These are phyloP conservation scores for Ganoderma sp. DNA, from an alignment of 1,284 basidiomycete species.

Conservation along the genomic window DNA sequence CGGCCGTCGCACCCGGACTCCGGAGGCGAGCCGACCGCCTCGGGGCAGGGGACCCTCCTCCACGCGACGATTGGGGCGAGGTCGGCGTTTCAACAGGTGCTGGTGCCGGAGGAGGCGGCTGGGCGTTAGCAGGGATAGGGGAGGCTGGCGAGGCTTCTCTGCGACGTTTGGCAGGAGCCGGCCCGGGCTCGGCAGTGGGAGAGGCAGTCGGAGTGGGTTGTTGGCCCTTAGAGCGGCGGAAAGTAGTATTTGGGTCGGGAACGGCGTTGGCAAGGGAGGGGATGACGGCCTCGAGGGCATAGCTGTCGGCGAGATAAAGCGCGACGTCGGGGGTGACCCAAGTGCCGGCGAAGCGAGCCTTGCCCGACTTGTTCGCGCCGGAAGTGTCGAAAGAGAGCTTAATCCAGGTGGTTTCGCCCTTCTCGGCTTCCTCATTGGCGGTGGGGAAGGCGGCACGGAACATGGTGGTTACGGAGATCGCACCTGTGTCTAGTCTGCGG, in stretches of 20 bases:
- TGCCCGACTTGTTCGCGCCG: constrained; percentile 83
- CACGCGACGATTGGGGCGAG: constrained; percentile 37
- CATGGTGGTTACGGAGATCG: constrained; percentile 96
- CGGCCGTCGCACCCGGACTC: constrained; percentile 50
- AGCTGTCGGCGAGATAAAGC: constrained; percentile 63
- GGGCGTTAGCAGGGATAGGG: constrained; percentile 25
- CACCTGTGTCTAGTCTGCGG: constrained; percentile 94
- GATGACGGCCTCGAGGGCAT: constrained; percentile 67
- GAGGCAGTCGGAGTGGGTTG: constrained; percentile 42
- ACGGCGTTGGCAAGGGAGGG: constrained; percentile 71
- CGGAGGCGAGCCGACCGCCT: constrained; percentile 62
- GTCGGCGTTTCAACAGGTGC: constrained; percentile 24
- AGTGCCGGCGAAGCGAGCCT: constrained; percentile 85
- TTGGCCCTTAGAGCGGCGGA: constrained; percentile 63
- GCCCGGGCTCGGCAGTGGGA: constrained; percentile 41
- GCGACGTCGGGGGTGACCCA: constrained; percentile 87
- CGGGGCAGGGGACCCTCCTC: constrained; percentile 31
- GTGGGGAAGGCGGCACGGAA: constrained; percentile 95
- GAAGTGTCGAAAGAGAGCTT: constrained; percentile 80
- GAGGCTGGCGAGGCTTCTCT: constrained; percentile 62
- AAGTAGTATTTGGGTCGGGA: constrained; percentile 80
- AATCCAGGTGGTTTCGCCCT: constrained; percentile 85
- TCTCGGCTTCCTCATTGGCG: constrained; percentile 82
- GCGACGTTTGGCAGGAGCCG: constrained; percentile 65
- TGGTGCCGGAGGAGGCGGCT: constrained; percentile 19